phyloP scores from a whole-genome alignment of 352 stramenopile species.

The Phytophthora megakarya region DNA sequence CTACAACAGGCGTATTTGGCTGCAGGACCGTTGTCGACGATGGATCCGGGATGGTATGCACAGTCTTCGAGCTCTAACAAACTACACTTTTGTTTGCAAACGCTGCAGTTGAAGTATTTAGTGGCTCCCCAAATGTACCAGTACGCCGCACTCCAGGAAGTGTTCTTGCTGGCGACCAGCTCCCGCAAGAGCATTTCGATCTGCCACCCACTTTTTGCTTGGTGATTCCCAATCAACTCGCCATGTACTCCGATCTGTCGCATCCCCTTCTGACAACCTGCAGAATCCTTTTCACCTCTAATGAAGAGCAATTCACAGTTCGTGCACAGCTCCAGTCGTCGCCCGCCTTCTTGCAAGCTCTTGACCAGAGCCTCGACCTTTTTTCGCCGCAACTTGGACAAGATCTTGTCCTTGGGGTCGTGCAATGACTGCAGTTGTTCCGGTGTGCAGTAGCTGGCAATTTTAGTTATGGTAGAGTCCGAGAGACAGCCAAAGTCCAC shows the following conservation, averaged over 20 bases:
- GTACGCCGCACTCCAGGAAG: constrained; percentile 72
- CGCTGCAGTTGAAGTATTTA: constrained; percentile 55
- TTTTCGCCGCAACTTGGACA: constrained; percentile 84
- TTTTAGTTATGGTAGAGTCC: constrained; percentile 70
- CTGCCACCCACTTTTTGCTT: constrained; percentile 50
- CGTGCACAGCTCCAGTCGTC: constrained; percentile 41
- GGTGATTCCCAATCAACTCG: constrained; percentile 53
- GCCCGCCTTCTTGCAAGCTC: constrained; percentile 31
- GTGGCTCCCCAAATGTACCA: constrained; percentile 85
- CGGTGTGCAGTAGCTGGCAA: constrained; percentile 61
- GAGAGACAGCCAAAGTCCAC: constrained; percentile 89
- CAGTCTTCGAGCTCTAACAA: constrained; percentile 53
- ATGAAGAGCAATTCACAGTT: constrained; percentile 59
- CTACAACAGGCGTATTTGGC: constrained; percentile 63
- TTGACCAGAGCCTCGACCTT: constrained; percentile 73
- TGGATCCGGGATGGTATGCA: constrained; percentile 49
- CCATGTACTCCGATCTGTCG: constrained; percentile 51
- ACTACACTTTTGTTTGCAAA: constrained; percentile 48
- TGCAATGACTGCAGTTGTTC: constrained; percentile 69
- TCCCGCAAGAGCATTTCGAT: constrained; percentile 50
- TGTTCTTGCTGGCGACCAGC: constrained; percentile 40
- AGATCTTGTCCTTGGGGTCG: constrained; percentile 88
- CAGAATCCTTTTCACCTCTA: constrained; percentile 14
- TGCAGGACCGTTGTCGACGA: constrained; percentile 42
- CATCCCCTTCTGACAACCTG: constrained; percentile 44